A percentile compares a stretch with the other conserved stretches of the same genome.
These are phyloP conservation scores for Phytophthora tubulina DNA, from an alignment of 352 stramenopile genomes.

Conservation along the genomic window DNA sequence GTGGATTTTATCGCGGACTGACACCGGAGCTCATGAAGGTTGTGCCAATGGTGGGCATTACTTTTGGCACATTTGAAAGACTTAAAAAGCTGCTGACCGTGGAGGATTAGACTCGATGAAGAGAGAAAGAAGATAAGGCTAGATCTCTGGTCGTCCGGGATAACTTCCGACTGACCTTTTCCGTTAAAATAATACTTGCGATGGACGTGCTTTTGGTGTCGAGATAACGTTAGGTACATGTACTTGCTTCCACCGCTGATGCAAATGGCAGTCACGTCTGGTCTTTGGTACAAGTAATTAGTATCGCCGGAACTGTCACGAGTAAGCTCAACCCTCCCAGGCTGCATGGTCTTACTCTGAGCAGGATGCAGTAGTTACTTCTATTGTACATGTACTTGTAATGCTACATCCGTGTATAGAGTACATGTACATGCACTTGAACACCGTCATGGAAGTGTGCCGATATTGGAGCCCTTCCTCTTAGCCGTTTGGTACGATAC, in stretches of 20 bases:
- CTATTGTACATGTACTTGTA: no score
- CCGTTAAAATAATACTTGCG: slow-evolving; percentile 40
- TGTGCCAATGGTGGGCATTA: slow-evolving; percentile 97
- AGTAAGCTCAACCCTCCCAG: no score
- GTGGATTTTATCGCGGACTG: slow-evolving; percentile 91
- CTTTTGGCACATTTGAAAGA: slow-evolving; percentile 96
- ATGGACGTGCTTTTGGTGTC: slow-evolving; percentile 12
- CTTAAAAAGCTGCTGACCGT: slow-evolving; percentile 92
- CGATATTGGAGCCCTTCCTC: slow-evolving; percentile 9
- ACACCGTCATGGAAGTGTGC: neutral
- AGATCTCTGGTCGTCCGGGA: slow-evolving; percentile 39
- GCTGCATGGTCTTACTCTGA: no score
- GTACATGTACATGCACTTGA: no score
- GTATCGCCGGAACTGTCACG: no score
- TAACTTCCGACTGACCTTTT: slow-evolving; percentile 31
- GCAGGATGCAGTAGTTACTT: no score
- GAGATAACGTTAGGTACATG: neutral
- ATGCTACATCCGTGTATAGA: neutral
- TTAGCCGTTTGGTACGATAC: slow-evolving; percentile 14
- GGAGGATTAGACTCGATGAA: slow-evolving; percentile 57
- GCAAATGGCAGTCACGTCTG: no score
- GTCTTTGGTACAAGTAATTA: no score
- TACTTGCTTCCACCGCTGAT: neutral
- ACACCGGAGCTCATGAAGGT: slow-evolving; percentile 97
- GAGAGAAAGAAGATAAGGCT: slow-evolving; percentile 27